Base-by-base conservation (phyloP, 768 basidiomycete genomes). In the Xerocomellus intermedius region DNA sequence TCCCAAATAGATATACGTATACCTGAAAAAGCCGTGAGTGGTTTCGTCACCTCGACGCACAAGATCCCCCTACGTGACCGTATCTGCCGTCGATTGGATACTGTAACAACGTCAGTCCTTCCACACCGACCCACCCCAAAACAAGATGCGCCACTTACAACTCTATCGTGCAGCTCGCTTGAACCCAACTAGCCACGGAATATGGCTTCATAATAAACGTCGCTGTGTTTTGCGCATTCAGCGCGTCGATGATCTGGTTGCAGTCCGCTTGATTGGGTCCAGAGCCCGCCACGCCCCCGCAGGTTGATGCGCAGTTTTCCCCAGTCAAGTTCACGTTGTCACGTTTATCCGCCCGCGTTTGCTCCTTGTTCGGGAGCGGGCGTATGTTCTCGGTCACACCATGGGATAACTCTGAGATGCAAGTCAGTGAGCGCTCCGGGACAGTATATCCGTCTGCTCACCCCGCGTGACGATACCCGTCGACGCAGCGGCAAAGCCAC, bases 181-280 rank as follows among this genome's bases (percentile, higher is more conserved):
- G 46, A 35, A 24, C 45, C 57, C 56, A 48, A 17, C 35, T 47
- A 17, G 36, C 32, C 8, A 48, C 26, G 9, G 56, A 47, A 37
- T 47, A 58, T 5, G 45, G 39, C 10, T 7, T n/a, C 41, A 52
- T 16, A 12, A 38, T 33, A 21, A 58, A 43, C 41, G 35, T 52
- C 4, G n/a, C 36, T 19, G 45, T 32, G 19, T 10, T 12, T 19
- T 46, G 30, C 21, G 38, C 32, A 30, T 50, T 30, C 9, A 58
- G 8, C 2, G 38, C n/a, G 33, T 55, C 36, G 8, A 58, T 47
- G 6, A 43, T 42, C 39, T 52, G 48, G 24, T 43, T 48, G 5
- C 50, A 52, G 41, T 59, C 56, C n/a, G 9, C 50, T 30, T 53
- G 50, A 53, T 48, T 59, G 7, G 42, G 57, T 7, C 57, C 49